Evolutionary conservation across 31 red algal species (phyloP).

Genomic region (Asparagopsis taxiformis): DNA sequence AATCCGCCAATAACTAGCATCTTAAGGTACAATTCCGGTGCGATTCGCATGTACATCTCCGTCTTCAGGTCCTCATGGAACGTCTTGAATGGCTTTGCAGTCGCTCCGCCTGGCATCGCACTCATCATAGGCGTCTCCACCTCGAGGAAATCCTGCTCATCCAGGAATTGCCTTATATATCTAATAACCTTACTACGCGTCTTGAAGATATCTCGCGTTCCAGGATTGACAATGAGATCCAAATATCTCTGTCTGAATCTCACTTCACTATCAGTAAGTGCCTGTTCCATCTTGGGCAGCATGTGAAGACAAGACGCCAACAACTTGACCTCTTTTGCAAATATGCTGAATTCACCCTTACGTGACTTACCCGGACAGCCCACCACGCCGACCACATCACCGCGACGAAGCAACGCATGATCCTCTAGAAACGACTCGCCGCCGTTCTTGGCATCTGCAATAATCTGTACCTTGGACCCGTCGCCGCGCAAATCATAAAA

Average conservation of each 20-base stretch:
- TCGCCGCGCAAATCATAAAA: constrained; percentile 96
- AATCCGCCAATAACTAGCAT: constrained; percentile 96
- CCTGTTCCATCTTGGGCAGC: constrained; percentile 88
- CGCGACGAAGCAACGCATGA: constrained; percentile 72
- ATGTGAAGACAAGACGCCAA: constrained; percentile 86
- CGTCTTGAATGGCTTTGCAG: constrained; percentile 93
- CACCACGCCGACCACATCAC: constrained; percentile 87
- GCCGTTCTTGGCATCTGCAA: constrained; percentile 79
- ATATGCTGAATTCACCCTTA: constrained; percentile 93
- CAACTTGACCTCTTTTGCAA: constrained; percentile 57
- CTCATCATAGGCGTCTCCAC: constrained; percentile 99
- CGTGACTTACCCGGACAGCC: constrained; percentile 86
- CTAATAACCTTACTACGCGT: constrained; percentile 80
- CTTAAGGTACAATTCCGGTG: constrained; percentile 97
- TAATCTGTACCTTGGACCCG: constrained; percentile 93
- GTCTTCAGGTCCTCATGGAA: constrained; percentile 92
- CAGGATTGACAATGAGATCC: constrained; percentile 86
- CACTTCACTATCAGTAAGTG: constrained; percentile 74
- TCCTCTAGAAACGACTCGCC: constrained; percentile 40
- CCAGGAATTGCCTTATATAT: constrained; percentile 79
- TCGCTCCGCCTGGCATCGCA: constrained; percentile 89
- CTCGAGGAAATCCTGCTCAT: constrained; percentile 89
- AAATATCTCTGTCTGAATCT: constrained; percentile 93
- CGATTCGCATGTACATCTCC: constrained; percentile 95
- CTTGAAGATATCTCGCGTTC: constrained; percentile 66